Evolutionary conservation across 139 green algal genomes (phyloP).

Genomic region (Auxenochlorella pyrenoidosa): DNA sequence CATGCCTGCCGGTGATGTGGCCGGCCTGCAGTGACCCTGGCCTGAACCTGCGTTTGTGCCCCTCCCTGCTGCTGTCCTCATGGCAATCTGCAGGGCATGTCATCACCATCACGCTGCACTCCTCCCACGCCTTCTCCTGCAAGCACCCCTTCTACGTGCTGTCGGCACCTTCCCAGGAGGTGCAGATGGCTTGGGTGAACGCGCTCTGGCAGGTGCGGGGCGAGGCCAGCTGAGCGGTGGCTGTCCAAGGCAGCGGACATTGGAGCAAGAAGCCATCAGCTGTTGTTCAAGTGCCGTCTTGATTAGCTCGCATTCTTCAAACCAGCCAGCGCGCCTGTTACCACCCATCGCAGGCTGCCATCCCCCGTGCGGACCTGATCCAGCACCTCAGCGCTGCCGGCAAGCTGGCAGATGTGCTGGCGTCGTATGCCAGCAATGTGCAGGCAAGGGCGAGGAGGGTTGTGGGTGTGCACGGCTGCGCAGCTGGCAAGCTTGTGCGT

Average conservation of each 20-base stretch:
- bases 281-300: no score
- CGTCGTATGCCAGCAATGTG: background rate
- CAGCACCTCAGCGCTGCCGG: slow-evolving; percentile 1
- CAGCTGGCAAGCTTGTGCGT: no score
- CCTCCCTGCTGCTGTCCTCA: no score
- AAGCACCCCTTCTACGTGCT: slow-evolving; percentile 42
- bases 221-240: background rate
- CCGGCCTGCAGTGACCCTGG: no score
- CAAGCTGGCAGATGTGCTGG: slow-evolving; percentile 13
- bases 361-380: slow-evolving; percentile 23
- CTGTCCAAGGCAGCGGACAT: background rate
- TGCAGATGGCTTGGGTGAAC: slow-evolving; percentile 29
- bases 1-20: no score
- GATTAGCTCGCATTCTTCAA: background rate
- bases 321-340: background rate
- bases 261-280: no score
- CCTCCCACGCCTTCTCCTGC: slow-evolving; percentile 9
- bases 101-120: slow-evolving; percentile 40
- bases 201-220: slow-evolving; percentile 16
- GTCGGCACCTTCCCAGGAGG: background rate
- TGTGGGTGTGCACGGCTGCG: background rate
- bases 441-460: background rate
- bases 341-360: slow-evolving; percentile 15
- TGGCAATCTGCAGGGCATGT: background rate
- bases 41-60: no score